phyloP scores from a whole-genome alignment of 2,329 filamentous ascomycete species.

The Phoma sp. region DNA sequence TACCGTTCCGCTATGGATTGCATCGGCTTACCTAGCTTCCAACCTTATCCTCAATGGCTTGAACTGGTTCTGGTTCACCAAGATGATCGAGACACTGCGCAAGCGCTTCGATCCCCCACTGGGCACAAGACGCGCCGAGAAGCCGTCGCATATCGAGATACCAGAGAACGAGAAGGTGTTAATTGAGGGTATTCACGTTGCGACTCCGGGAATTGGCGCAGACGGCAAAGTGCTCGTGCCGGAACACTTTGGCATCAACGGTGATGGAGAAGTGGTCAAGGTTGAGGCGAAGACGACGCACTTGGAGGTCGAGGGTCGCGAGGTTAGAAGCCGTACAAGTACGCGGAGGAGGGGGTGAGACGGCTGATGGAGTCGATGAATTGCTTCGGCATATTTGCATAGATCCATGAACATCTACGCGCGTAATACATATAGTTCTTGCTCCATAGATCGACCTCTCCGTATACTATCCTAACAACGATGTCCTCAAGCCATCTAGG shows the following conservation, averaged over 20 bases:
- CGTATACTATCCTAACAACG: too few relatives aligned
- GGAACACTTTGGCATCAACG: conserved; percentile 28
- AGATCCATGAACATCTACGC: neutral
- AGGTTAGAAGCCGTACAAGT: conserved; percentile 33
- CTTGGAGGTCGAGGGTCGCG: conserved; percentile 36
- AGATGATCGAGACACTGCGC: conserved; percentile 81
- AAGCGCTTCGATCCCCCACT: conserved; percentile 72
- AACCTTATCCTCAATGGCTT: conserved; percentile 76
- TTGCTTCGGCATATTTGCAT: too few relatives aligned
- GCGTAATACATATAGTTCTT: too few relatives aligned
- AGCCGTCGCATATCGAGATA: conserved; percentile 19
- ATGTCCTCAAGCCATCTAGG: too few relatives aligned
- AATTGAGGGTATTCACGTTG: conserved; percentile 42
- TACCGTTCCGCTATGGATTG: conserved; percentile 71
- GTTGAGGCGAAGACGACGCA: conserved; percentile 31
- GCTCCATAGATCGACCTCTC: too few relatives aligned
- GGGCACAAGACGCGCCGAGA: conserved; percentile 46
- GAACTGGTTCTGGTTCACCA: conserved; percentile 85
- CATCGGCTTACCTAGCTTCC: conserved; percentile 68
- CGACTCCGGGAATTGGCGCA: conserved; percentile 31
- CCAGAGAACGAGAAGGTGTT: conserved; percentile 39
- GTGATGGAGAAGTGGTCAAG: conserved; percentile 21
- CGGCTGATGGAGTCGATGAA: neutral
- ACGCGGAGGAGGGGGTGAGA: conserved; percentile 21
- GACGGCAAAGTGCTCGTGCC: conserved; percentile 20